phyloP scores from a whole-genome alignment of 2,329 filamentous ascomycete genomes.

The Tolypocladium tropicale region DNA sequence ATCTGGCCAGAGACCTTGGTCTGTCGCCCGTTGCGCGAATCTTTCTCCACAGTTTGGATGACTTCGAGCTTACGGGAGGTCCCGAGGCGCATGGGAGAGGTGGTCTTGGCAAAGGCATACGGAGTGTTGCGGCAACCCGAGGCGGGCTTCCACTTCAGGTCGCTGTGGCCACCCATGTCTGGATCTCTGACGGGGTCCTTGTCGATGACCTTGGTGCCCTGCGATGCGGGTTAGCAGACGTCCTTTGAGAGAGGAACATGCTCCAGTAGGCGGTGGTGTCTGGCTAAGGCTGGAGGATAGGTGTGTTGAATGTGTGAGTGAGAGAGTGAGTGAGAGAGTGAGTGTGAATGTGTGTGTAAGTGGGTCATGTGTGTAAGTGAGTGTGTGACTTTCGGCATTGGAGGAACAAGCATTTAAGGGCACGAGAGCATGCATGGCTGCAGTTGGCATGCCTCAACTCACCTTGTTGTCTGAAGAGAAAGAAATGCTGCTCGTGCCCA shows the following conservation, averaged over 20 bases:
- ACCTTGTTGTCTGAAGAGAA: constrained; percentile 17
- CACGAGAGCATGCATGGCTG: too few relatives aligned
- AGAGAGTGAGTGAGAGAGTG: not conserved
- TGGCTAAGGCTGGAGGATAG: not conserved
- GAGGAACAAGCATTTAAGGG: too few relatives aligned
- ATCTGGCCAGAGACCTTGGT: constrained; percentile 35
- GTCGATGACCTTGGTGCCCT: constrained; percentile 12
- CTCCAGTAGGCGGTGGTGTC: not conserved
- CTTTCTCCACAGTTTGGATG: constrained; percentile 22
- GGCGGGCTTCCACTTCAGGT: constrained; percentile 16
- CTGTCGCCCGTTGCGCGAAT: constrained; percentile 10
- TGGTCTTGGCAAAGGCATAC: constrained; percentile 8
- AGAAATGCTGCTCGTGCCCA: constrained; percentile 10
- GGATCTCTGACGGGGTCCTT: constrained; percentile 14
- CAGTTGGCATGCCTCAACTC: constrained; percentile 2
- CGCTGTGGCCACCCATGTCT: constrained; percentile 7
- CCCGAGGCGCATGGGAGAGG: constrained; percentile 21
- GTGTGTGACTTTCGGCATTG: too few relatives aligned
- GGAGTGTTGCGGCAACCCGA: constrained; percentile 15
- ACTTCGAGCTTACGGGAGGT: constrained; percentile 26
- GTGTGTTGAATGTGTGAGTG: not conserved
- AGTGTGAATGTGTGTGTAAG: not conserved
- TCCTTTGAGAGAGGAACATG: not conserved
- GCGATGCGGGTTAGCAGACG: not conserved
- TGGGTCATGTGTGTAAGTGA: too few relatives aligned